Evolutionary conservation across 148 eudicot genomes (phyloP).

Genomic region (Linanthus parryae): DNA sequence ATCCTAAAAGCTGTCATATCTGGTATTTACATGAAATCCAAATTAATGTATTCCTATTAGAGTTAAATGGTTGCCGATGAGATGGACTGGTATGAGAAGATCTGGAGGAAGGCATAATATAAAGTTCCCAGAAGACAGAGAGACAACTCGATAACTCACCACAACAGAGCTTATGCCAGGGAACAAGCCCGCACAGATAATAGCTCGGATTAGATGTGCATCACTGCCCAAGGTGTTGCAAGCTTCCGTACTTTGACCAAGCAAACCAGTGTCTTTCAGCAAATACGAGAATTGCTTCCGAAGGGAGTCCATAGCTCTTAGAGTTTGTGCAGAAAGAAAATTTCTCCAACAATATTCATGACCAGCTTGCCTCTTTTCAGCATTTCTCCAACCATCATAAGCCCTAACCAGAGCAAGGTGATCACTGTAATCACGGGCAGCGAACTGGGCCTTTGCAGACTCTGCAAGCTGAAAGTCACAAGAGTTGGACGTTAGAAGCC

Average conservation of each 20-base stretch:
- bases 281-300: conserved; percentile 71
- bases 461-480: conserved; percentile 92
- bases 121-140: background rate
- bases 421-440: conserved; percentile 86
- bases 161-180: conserved; percentile 92
- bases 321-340: conserved; percentile 85
- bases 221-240: conserved; percentile 81
- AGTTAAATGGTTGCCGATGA: too few relatives aligned
- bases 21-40: too few relatives aligned
- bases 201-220: conserved; percentile 69
- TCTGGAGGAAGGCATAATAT: too few relatives aligned
- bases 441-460: conserved; percentile 85
- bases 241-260: conserved; percentile 46
- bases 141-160: conserved; percentile 40
- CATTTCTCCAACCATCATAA: conserved; percentile 92
- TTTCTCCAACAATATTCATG: conserved; percentile 91
- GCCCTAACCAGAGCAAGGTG: conserved; percentile 92
- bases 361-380: conserved; percentile 72
- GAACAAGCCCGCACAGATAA: conserved; percentile 80
- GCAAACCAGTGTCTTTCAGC: conserved; percentile 73
- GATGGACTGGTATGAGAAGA: too few relatives aligned
- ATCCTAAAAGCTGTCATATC: too few relatives aligned
- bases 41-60: too few relatives aligned
- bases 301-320: conserved; percentile 84
- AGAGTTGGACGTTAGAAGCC: too few relatives aligned